Evolutionary conservation across 495 filamentous ascomycete species (phyloP).

Genomic region (Neurospora sp.): DNA sequence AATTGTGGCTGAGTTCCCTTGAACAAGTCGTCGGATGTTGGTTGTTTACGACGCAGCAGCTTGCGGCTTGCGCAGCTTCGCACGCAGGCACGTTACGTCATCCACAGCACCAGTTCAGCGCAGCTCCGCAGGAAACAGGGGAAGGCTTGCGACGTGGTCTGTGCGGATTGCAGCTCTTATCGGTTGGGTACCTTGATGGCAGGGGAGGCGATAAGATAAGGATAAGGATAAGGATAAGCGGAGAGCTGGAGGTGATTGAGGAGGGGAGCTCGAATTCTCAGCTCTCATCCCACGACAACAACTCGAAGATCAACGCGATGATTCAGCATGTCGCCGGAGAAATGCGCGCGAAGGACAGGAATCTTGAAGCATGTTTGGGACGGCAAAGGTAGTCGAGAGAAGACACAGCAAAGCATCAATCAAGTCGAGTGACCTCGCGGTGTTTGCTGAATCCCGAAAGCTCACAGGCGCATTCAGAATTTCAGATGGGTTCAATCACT

Average conservation of each 20-base stretch:
- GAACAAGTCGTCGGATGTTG: no score
- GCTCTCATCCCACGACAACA: not conserved
- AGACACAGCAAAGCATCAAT: not conserved
- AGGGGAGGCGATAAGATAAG: not conserved
- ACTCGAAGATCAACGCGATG: not conserved
- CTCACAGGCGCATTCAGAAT: no score
- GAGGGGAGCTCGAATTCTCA: not conserved
- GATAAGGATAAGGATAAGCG: not conserved
- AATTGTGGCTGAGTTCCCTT: no score
- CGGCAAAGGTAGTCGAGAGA: no score
- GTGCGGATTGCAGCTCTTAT: not conserved
- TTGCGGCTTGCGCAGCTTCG: not conserved
- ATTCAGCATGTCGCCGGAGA: no score
- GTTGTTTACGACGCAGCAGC: not conserved
- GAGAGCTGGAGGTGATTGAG: not conserved
- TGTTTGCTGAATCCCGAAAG: no score
- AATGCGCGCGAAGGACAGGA: no score
- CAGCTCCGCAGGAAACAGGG: not conserved
- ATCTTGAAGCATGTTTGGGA: no score
- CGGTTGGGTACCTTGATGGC: not conserved
- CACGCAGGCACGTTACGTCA: not conserved
- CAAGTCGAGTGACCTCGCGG: not conserved
- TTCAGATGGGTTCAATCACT: no score
- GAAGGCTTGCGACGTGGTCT: not conserved
- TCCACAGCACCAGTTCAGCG: not conserved